Conservation (phyloP, 257 asterid species). For the Mitragyna speciosa region DNA sequence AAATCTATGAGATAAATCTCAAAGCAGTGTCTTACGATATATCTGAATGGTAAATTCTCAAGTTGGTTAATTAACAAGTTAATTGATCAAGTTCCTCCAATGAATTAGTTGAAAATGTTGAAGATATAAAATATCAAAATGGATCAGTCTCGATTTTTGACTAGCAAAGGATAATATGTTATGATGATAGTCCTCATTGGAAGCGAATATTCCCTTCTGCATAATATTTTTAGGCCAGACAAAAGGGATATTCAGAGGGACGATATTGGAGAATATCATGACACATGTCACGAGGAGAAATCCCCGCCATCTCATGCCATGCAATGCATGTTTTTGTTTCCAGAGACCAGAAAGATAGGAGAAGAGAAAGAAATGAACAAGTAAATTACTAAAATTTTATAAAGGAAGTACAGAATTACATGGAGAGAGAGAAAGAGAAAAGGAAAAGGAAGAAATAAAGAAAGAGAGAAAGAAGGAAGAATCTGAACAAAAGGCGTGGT, state of each 20-base stretch:
- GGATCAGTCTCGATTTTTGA: neutral
- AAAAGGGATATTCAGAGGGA: constrained; percentile 74
- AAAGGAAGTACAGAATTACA: constrained; percentile 15
- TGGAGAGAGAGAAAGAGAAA: constrained; percentile 16
- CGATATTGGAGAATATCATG: constrained; percentile 49
- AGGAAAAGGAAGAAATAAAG: neutral
- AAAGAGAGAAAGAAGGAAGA: constrained; percentile 31
- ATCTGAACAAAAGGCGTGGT: constrained; percentile 69
- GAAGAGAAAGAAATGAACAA: neutral
- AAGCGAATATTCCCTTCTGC: constrained; percentile 30
- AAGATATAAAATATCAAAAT: no score
- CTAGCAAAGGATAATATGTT: neutral
- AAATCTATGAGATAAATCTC: no score
- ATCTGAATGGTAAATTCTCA: no score
- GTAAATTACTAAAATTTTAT: no score
- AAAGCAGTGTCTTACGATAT: no score
- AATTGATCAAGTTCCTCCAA: no score
- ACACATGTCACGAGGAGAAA: constrained; percentile 60
- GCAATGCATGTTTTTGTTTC: neutral
- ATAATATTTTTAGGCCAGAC: constrained; percentile 29
- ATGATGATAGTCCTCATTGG: neutral
- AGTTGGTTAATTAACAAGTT: no score
- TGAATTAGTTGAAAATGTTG: no score
- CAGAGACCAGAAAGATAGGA: neutral
- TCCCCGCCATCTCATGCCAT: constrained; percentile 32